Percentiles rank a stretch among this genome's conserved stretches.
phyloP scores from a whole-genome alignment of 1,284 basidiomycete species.

The Irpex lacteus region DNA sequence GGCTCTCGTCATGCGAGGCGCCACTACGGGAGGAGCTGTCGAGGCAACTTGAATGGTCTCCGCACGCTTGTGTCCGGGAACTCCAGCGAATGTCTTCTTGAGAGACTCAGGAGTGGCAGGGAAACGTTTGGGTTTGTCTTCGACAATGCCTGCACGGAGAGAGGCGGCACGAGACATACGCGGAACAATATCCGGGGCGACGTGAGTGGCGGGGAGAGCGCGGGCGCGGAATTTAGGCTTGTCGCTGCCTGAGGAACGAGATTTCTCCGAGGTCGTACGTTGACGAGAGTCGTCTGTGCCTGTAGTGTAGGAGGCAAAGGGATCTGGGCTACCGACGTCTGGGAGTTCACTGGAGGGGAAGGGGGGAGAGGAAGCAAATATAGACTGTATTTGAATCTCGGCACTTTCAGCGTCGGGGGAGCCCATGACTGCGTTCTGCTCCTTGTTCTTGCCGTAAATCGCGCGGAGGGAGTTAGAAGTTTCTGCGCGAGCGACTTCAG shows the following conservation, averaged over 20 bases:
- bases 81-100: slow-evolving; percentile 64
- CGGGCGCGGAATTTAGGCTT: slow-evolving; percentile 68
- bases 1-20: slow-evolving; percentile 72
- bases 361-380: slow-evolving; percentile 77
- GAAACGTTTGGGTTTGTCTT: slow-evolving; percentile 39
- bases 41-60: slow-evolving; percentile 68
- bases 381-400: slow-evolving; percentile 70
- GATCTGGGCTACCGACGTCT: slow-evolving; percentile 28
- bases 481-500: slow-evolving; percentile 48
- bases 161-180: slow-evolving; percentile 77
- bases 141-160: slow-evolving; percentile 57
- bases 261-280: slow-evolving; percentile 15
- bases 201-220: slow-evolving; percentile 59
- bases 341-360: slow-evolving; percentile 69
- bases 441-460: slow-evolving; percentile 51
- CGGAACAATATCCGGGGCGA: slow-evolving; percentile 68
- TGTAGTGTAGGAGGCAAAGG: slow-evolving; percentile 2
- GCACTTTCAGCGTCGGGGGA: slow-evolving; percentile 61
- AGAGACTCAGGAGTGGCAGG: slow-evolving; percentile 58
- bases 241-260: slow-evolving; percentile 33
- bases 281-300: slow-evolving; percentile 27
- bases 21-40: slow-evolving; percentile 67
- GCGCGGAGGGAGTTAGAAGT: slow-evolving; percentile 67
- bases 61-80: slow-evolving; percentile 74
- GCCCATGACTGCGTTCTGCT: slow-evolving; percentile 69